These are phyloP conservation scores for Aphanocladium album DNA, from an alignment of 2,329 filamentous ascomycete species.

Conservation along the genomic window DNA sequence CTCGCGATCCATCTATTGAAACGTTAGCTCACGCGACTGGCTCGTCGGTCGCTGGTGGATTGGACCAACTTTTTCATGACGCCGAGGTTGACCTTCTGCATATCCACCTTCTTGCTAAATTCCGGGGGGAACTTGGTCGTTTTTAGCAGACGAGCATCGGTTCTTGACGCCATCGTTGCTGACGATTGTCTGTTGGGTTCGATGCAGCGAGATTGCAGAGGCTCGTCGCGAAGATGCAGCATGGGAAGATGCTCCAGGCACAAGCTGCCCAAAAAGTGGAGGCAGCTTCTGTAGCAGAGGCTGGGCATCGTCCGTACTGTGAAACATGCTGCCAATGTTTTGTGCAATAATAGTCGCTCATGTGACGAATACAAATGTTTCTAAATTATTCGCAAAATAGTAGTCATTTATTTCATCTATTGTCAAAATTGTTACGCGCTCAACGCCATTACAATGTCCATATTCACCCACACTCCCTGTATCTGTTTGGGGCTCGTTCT, in stretches of 20 bases:
- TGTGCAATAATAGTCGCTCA: too few species aligned
- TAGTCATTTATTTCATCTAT: too few species aligned
- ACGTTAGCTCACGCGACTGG: constrained; percentile 15
- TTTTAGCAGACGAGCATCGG: constrained; percentile 84
- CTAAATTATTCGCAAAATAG: too few species aligned
- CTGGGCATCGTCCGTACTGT: neutral
- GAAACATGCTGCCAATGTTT: too few species aligned
- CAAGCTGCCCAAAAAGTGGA: constrained; percentile 2
- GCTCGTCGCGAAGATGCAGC: neutral
- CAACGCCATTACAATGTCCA: too few species aligned
- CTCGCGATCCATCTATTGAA: constrained; percentile 79
- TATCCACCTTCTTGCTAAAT: constrained; percentile 94
- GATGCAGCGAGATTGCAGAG: neutral
- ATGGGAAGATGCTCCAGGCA: neutral
- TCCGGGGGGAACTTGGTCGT: constrained; percentile 90
- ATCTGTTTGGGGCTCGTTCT: too few species aligned
- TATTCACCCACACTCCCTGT: too few species aligned
- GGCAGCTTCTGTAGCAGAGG: neutral
- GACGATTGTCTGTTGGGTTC: too few species aligned
- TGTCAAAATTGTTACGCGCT: too few species aligned
- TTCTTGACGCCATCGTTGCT: constrained; percentile 67
- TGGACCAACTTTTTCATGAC: constrained; percentile 87
- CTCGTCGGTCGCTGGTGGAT: neutral
- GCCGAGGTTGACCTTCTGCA: constrained; percentile 92
- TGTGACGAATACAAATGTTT: too few species aligned